Evolutionary conservation across 1,284 basidiomycete species (phyloP), one percentile per base, ranked within the genome.

Genomic region (Psilocybe mexicana): DNA sequence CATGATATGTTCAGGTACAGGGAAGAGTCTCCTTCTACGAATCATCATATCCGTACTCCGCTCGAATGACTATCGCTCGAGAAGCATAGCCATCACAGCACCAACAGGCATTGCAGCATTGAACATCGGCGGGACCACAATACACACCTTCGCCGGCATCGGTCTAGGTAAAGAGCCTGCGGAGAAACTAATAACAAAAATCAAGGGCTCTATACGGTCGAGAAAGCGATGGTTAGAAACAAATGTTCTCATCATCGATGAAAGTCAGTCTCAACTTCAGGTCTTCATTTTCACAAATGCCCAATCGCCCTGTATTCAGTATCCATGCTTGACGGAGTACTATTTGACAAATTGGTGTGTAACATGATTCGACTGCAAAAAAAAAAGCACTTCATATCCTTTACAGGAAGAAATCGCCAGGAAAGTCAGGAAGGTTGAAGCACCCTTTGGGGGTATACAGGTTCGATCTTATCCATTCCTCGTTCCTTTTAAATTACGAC

Each of bases 401-500:
- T 12, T 12, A 48, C 50, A 75, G 73, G 74, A 74, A 61, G 67
- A 68, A 33, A 82, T 94, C 26, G 93, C 83, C 1, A 72, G 81
- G 44, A 55, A 66, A 0, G 68, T 94, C 10, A 81, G 91, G 49
- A 79, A 81, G 60, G 82, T 75, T 25, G 26, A 54, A 0, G 67
- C 71, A 43, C 89, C 93, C 0, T 96, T 95, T 62, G 94, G 94
- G 25, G 94, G 91, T 6, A 93, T 96, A n/a, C 87, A 95, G 78
- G 84, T 95, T 77, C 45, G 79, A 51, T 6, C 44, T 14, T 25
- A 33, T 33, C 30, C 4, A 6, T 6, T 33, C 43, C 12, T 6
- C 35, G 8, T 30, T 38, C 18, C 18, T 18, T 18, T 18, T 18
- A 18, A 18, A 18, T 18, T 18, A 18, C 18, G 18, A 18, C 18